A percentile compares a stretch with the other conserved stretches of the same genome.
phyloP scores from a whole-genome alignment of 768 basidiomycete genomes.

The Infundibulicybe gibba region DNA sequence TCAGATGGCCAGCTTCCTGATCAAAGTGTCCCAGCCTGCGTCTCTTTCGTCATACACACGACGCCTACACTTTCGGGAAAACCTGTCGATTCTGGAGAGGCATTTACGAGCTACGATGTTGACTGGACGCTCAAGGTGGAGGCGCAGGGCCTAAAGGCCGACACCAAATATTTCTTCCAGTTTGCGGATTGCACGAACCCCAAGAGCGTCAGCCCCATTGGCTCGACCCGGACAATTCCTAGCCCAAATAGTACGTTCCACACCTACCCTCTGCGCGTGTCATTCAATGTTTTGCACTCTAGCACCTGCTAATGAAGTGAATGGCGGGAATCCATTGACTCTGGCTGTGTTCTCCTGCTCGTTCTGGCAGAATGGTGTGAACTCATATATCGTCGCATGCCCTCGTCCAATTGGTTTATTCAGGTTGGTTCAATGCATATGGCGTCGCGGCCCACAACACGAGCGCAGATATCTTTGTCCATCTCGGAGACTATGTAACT shows the following conservation, averaged over 20 bases:
- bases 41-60: conserved; percentile 38
- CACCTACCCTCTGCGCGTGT: background rate
- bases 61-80: conserved; percentile 25
- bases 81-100: conserved; percentile 37
- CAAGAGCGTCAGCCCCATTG: conserved; percentile 39
- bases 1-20: conserved; percentile 22
- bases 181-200: conserved; percentile 49
- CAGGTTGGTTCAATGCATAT: conserved; percentile 59
- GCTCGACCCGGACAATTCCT: conserved; percentile 46
- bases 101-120: conserved; percentile 50
- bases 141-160: conserved; percentile 40
- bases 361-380: conserved; percentile 40
- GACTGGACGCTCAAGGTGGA: conserved; percentile 58
- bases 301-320: conserved; percentile 42
- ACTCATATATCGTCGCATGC: background rate
- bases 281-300: background rate
- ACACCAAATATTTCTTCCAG: conserved; percentile 49
- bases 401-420: background rate
- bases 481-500: background rate
- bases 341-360: conserved; percentile 56
- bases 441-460: conserved; percentile 43
- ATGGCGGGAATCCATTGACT: conserved; percentile 44
- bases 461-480: background rate
- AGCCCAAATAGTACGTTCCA: conserved; percentile 32
- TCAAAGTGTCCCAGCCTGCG: conserved; percentile 17